Conservation (phyloP, 2,329 filamentous ascomycete genomes). For the Aspergillus fructus region DNA sequence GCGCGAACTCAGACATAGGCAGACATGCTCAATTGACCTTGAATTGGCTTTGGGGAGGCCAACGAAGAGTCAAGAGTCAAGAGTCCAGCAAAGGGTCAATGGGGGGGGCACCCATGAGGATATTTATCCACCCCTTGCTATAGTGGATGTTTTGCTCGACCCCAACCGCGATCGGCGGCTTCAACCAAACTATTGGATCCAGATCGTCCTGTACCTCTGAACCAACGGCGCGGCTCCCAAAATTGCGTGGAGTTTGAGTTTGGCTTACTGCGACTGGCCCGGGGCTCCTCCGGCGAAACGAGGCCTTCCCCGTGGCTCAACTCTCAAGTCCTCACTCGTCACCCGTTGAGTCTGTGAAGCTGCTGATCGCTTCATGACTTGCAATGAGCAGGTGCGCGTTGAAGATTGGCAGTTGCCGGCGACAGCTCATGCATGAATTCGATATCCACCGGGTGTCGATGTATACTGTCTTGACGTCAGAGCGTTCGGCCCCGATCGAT, state of each 20-base stretch:
- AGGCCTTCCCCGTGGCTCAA: neutral
- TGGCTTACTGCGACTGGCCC: neutral
- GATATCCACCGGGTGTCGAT: neutral
- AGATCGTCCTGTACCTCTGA: neutral
- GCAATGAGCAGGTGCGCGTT: too few species aligned
- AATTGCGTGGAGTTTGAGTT: neutral
- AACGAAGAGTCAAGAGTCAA: too few species aligned
- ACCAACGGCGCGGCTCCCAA: neutral
- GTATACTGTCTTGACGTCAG: neutral
- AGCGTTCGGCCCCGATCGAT: slow-evolving; percentile 1
- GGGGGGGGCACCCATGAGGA: too few species aligned
- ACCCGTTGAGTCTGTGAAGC: neutral
- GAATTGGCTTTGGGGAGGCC: too few species aligned
- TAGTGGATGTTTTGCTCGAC: too few species aligned
- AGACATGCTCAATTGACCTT: too few species aligned
- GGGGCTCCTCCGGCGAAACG: neutral
- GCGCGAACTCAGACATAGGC: neutral
- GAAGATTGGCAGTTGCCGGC: too few species aligned
- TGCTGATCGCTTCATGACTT: neutral
- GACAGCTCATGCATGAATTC: too few species aligned
- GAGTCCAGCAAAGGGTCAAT: too few species aligned
- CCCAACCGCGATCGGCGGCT: neutral
- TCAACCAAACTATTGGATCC: neutral
- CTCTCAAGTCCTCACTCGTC: neutral
- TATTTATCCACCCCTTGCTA: too few species aligned